Percentiles rank a stretch among this genome's conserved stretches.
Conservation (phyloP, 257 asterid species). For the Penstemon barbatus region DNA sequence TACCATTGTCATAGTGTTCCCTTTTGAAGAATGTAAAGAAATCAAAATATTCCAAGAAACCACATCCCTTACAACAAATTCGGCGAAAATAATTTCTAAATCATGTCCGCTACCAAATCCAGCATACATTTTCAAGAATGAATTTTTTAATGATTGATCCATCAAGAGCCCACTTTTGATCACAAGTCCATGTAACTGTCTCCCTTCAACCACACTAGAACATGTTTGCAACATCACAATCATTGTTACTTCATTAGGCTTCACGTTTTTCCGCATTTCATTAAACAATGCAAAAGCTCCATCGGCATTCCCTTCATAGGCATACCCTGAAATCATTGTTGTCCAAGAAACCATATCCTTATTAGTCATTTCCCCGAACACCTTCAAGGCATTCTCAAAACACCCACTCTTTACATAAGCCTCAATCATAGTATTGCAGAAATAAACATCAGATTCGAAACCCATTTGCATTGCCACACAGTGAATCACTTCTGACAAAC, state of each 20-base stretch:
- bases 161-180: constrained; percentile 39
- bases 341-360: constrained; percentile 62
- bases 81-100: constrained; percentile 37
- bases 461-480: constrained; percentile 43
- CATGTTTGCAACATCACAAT: constrained; percentile 41
- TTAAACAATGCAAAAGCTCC: constrained; percentile 42
- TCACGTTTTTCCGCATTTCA: constrained; percentile 40
- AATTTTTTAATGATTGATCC: constrained; percentile 41
- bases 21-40: constrained; percentile 31
- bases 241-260: constrained; percentile 50
- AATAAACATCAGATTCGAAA: constrained; percentile 40
- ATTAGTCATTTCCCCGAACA: constrained; percentile 47
- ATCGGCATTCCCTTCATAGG: constrained; percentile 28
- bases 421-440: constrained; percentile 41
- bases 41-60: constrained; percentile 55
- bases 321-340: constrained; percentile 37
- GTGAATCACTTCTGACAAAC: constrained; percentile 39
- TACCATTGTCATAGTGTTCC: constrained; percentile 24
- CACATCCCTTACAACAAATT: constrained; percentile 33
- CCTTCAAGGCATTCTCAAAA: constrained; percentile 33
- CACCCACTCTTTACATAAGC: constrained; percentile 27
- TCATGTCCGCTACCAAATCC: constrained; percentile 31
- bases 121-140: constrained; percentile 42
- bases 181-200: constrained; percentile 42
- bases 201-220: constrained; percentile 27